Percentiles rank a stretch among this genome's conserved stretches.
Conservation (phyloP, 495 filamentous ascomycete species). For the Sphaerosporella brunnea region DNA sequence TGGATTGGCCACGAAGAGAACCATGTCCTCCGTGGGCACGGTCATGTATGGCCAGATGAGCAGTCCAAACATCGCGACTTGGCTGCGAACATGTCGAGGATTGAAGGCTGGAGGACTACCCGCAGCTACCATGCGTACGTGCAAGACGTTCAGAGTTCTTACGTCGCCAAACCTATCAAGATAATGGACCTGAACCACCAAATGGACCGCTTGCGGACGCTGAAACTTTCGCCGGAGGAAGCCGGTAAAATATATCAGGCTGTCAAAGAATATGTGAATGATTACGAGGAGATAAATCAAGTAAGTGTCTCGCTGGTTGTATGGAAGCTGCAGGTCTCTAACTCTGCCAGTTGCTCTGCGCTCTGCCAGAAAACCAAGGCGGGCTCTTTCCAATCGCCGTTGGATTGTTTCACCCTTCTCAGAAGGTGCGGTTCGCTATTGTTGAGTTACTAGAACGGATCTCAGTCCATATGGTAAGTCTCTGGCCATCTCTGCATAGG, state of each 20-base stretch:
- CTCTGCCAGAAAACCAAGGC: conserved; percentile 69
- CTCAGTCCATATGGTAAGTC: conserved; percentile 45
- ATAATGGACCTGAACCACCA: conserved; percentile 75
- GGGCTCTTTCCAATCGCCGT: conserved; percentile 84
- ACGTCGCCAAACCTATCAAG: conserved; percentile 56
- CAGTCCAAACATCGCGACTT: conserved; percentile 63
- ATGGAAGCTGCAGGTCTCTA: neutral
- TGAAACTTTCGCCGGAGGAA: conserved; percentile 52
- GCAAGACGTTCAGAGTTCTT: conserved; percentile 45
- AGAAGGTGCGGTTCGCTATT: conserved; percentile 56
- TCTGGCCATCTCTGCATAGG: neutral
- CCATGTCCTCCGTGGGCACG: conserved; percentile 59
- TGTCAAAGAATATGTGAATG: conserved; percentile 53
- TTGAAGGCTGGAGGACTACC: conserved; percentile 91
- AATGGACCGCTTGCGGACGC: conserved; percentile 68
- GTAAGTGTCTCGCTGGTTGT: conserved; percentile 26
- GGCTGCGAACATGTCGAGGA: conserved; percentile 69
- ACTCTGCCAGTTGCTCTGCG: conserved; percentile 35
- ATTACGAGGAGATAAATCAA: conserved; percentile 77
- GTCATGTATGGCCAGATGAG: conserved; percentile 87
- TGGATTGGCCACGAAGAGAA: conserved; percentile 64
- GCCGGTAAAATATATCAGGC: conserved; percentile 66
- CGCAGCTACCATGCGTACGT: conserved; percentile 90
- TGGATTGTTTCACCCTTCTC: conserved; percentile 81
- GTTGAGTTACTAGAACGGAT: conserved; percentile 72